Conservation (phyloP, 805 yeast species). For the Yarrowia osloensis region DNA sequence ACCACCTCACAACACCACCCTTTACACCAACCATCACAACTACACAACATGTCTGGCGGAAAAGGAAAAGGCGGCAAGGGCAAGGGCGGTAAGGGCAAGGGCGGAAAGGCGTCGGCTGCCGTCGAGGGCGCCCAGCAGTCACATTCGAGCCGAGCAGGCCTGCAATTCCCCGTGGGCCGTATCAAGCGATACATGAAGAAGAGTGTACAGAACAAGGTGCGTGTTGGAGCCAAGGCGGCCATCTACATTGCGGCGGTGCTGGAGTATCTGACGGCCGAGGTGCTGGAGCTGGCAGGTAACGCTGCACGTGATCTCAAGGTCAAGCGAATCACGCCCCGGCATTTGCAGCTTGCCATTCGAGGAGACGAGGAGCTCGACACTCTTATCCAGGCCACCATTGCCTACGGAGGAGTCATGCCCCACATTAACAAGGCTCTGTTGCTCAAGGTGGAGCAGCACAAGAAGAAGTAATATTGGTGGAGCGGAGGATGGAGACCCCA, state of each 20-base stretch:
- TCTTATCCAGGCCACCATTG: constrained; percentile 85
- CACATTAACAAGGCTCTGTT: constrained; percentile 82
- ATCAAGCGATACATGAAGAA: constrained; percentile 92
- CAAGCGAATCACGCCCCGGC: constrained; percentile 97
- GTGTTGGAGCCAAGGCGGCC: constrained; percentile 89
- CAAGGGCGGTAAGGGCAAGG: constrained; percentile 96
- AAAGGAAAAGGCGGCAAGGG: constrained; percentile 58
- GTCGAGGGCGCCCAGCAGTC: constrained; percentile 61
- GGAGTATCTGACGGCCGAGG: constrained; percentile 97
- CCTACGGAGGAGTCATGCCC: constrained; percentile 97
- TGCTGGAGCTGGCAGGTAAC: constrained; percentile 96
- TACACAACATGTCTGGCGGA: constrained; percentile 28
- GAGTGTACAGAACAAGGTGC: constrained; percentile 77
- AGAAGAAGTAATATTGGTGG: constrained; percentile 38
- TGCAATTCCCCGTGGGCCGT: constrained; percentile 95
- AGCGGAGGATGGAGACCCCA: background rate
- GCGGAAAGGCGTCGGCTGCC: constrained; percentile 73
- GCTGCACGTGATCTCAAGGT: constrained; percentile 96
- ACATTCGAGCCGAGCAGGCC: constrained; percentile 91
- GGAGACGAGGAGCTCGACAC: constrained; percentile 97
- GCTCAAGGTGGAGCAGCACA: constrained; percentile 63
- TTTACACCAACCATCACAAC: background rate
- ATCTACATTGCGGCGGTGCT: constrained; percentile 93
- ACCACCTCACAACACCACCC: constrained; percentile 2
- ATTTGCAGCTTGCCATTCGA: constrained; percentile 93